These are phyloP conservation scores for Delitschia confertaspora DNA, from an alignment of 495 filamentous ascomycete genomes.

Conservation along the genomic window DNA sequence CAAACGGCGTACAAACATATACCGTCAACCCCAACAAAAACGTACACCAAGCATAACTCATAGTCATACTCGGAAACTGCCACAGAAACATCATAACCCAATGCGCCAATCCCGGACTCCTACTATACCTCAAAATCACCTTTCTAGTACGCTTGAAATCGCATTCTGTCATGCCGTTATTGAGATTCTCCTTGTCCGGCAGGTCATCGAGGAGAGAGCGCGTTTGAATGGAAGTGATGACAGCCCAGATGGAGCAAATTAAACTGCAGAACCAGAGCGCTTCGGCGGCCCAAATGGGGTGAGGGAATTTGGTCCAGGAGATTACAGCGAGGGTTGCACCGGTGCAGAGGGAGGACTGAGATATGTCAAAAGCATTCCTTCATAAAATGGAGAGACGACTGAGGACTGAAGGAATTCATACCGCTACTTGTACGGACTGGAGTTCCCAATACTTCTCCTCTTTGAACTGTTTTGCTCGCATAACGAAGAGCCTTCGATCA, in stretches of 20 bases:
- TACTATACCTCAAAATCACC: slow-evolving; percentile 17
- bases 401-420: background rate
- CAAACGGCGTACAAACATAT: slow-evolving; percentile 20
- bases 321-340: slow-evolving; percentile 16
- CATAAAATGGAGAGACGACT: too few relatives aligned
- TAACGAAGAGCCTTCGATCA: slow-evolving; percentile 5
- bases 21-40: slow-evolving; percentile 21
- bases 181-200: slow-evolving; percentile 11
- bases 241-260: slow-evolving; percentile 22
- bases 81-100: slow-evolving; percentile 24
- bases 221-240: slow-evolving; percentile 22
- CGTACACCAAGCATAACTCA: slow-evolving; percentile 22
- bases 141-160: slow-evolving; percentile 14
- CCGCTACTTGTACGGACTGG: slow-evolving; percentile 24
- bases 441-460: slow-evolving; percentile 21
- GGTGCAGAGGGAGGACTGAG: slow-evolving; percentile 20
- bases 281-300: slow-evolving; percentile 11
- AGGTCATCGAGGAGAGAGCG: slow-evolving; percentile 22
- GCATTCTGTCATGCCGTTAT: slow-evolving; percentile 2
- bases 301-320: slow-evolving; percentile 8
- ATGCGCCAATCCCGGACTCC: slow-evolving; percentile 15
- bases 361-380: background rate
- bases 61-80: slow-evolving; percentile 23
- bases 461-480: slow-evolving; percentile 13
- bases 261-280: slow-evolving; percentile 19